Evolutionary conservation across 2,329 filamentous ascomycete genomes (phyloP).

Genomic region (Xylariaceae sp.): DNA sequence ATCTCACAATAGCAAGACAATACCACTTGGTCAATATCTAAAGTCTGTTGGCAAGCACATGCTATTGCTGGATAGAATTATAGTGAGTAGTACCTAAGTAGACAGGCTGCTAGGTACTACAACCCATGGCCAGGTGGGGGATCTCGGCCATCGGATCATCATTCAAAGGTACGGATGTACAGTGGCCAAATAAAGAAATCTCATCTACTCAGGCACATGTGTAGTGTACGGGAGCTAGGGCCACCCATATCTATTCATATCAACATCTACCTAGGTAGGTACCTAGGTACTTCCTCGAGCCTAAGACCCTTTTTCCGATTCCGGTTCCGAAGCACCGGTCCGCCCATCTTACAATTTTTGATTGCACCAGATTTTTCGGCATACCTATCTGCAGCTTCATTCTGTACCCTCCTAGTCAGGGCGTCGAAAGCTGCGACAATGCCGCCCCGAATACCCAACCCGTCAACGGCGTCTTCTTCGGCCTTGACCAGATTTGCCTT

Average conservation of each 20-base stretch:
- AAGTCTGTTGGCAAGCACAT: no score
- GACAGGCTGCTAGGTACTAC: no score
- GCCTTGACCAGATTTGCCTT: conserved; percentile 7
- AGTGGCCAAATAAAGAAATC: no score
- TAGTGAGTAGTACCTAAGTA: no score
- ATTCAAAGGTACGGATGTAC: background rate
- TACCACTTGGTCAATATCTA: background rate
- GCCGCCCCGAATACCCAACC: conserved; percentile 31
- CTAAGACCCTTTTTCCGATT: background rate
- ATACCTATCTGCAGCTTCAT: conserved; percentile 7
- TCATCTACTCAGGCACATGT: no score
- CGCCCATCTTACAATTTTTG: background rate
- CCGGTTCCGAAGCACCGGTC: background rate
- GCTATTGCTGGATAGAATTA: no score
- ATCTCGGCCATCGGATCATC: background rate
- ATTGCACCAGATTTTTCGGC: conserved; percentile 5
- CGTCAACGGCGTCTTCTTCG: conserved; percentile 18
- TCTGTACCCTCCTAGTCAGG: conserved; percentile 16
- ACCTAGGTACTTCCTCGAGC: background rate
- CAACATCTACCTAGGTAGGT: background rate
- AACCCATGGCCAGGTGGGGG: background rate
- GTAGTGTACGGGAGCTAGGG: no score
- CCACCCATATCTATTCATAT: no score
- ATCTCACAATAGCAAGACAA: background rate
- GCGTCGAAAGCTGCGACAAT: conserved; percentile 22